These are phyloP conservation scores for Bauhinia variegata DNA, from an alignment of 306 rosid species.

Conservation along the genomic window DNA sequence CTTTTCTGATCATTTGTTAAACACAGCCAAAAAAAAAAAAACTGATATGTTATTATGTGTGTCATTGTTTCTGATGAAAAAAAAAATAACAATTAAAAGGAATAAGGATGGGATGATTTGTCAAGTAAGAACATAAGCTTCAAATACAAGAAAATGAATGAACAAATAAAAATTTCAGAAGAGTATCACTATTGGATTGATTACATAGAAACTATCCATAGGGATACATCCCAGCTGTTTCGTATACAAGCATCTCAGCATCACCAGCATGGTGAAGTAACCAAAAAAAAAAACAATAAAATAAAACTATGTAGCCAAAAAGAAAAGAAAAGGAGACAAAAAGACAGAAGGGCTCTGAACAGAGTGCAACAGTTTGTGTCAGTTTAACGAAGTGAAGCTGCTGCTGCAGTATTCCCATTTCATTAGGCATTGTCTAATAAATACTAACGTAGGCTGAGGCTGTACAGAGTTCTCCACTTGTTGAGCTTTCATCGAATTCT, in stretches of 20 bases:
- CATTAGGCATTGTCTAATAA: constrained; percentile 29
- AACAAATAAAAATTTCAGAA: constrained; percentile 40
- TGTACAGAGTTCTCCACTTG: constrained; percentile 56
- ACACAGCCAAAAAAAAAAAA: too few species aligned
- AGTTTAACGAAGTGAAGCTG: constrained; percentile 33
- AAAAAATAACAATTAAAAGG: too few species aligned
- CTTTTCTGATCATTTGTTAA: too few species aligned
- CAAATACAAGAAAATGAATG: constrained; percentile 44
- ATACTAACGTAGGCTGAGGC: constrained; percentile 51
- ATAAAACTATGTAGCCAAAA: constrained; percentile 16
- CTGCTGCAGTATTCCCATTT: constrained; percentile 42
- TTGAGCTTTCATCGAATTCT: constrained; percentile 56
- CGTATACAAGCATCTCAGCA: constrained; percentile 63
- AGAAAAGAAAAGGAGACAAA: constrained; percentile 6
- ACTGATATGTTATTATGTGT: too few species aligned
- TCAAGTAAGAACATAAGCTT: constrained; percentile 33
- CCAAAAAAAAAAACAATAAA: constrained; percentile 28
- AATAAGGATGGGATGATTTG: constrained; percentile 25
- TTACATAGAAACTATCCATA: constrained; percentile 46
- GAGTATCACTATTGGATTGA: constrained; percentile 38
- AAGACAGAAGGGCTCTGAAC: constrained; percentile 13
- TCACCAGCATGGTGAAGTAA: constrained; percentile 50
- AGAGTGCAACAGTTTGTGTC: constrained; percentile 45
- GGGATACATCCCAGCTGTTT: constrained; percentile 46
- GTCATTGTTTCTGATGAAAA: too few species aligned